These are phyloP conservation scores for Arbutus unedo DNA, from an alignment of 148 eudicot genomes.

Conservation along the genomic window DNA sequence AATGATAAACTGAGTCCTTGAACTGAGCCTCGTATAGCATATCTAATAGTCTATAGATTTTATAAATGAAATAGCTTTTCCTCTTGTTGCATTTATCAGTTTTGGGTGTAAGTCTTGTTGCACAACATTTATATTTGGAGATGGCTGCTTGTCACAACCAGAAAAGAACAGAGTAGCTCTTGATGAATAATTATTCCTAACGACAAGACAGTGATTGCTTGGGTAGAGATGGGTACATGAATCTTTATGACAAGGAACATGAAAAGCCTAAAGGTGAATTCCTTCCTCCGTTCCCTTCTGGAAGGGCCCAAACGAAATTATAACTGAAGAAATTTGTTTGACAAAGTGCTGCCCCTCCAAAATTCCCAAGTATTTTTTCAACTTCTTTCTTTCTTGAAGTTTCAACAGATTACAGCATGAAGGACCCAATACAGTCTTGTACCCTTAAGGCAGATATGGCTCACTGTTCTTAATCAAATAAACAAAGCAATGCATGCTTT, in stretches of 20 bases:
- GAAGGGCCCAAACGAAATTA: background rate
- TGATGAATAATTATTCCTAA: background rate
- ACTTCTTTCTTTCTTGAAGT: background rate
- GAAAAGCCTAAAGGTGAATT: background rate
- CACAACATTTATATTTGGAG: background rate
- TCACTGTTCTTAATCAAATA: background rate
- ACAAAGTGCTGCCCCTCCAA: background rate
- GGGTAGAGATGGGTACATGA: background rate
- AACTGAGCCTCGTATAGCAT: background rate
- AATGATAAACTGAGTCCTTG: background rate
- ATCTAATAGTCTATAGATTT: background rate
- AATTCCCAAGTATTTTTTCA: background rate
- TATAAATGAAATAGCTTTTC: background rate
- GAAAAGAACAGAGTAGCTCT: too few relatives aligned
- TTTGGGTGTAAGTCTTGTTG: background rate
- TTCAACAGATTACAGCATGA: background rate
- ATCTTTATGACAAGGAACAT: background rate
- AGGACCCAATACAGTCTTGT: background rate
- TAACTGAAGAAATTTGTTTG: background rate
- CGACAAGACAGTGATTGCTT: background rate
- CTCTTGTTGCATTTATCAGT: background rate
- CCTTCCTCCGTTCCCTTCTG: background rate
- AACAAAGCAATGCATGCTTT: background rate
- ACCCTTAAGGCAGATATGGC: background rate
- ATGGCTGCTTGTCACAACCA: background rate